Evolutionary conservation across 805 yeast genomes (phyloP).

Genomic region (Maudiozyma saulgeensis): DNA sequence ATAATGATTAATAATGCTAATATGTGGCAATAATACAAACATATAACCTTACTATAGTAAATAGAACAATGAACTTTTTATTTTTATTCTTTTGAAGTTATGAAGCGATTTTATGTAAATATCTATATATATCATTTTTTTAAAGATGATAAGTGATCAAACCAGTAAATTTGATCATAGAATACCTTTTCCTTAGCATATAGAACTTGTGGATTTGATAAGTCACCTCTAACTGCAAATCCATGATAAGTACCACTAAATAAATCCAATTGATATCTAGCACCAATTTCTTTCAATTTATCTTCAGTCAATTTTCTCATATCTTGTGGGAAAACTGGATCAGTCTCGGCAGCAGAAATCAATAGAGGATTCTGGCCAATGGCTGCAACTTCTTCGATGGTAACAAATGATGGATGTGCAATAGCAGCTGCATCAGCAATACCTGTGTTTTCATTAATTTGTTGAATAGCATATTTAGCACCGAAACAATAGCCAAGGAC

Average conservation of each 20-base stretch:
- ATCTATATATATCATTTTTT: background rate
- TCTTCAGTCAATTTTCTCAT: constrained; percentile 54
- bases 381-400: constrained; percentile 52
- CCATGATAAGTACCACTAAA: constrained; percentile 68
- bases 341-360: constrained; percentile 69
- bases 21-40: background rate
- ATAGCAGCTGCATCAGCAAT: constrained; percentile 52
- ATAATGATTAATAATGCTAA: background rate
- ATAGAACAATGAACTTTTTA: background rate
- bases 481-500: constrained; percentile 81
- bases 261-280: constrained; percentile 50
- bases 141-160: constrained; percentile 13
- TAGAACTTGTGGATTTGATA: constrained; percentile 38
- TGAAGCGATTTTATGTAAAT: background rate
- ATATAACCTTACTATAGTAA: background rate
- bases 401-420: constrained; percentile 77
- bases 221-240: constrained; percentile 71
- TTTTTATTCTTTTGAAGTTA: too few species aligned
- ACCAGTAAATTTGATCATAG: constrained; percentile 30
- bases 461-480: constrained; percentile 56
- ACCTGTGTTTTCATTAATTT: constrained; percentile 31
- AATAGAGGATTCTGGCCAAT: constrained; percentile 48
- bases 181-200: constrained; percentile 64
- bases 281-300: constrained; percentile 43
- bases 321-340: constrained; percentile 52